Evolutionary conservation across 495 filamentous ascomycete species (phyloP), one percentile per base, ranked within the genome.

Genomic region (Talaromyces liani): DNA sequence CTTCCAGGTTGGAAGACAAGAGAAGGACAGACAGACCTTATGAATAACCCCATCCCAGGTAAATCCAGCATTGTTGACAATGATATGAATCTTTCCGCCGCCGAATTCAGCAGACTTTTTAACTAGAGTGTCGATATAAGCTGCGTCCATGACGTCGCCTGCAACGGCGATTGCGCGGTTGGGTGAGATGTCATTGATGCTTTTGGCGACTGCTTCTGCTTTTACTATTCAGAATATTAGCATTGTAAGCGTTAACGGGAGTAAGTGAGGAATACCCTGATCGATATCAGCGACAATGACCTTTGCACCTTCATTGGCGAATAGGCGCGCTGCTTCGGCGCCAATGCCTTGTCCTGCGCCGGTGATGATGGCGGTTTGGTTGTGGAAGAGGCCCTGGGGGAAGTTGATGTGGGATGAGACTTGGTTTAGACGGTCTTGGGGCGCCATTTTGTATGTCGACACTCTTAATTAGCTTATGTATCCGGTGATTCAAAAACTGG

Each of bases 11-110:
- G 22, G 22, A 24, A 61, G 66, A 31, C 58, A 53, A 14, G 27
- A 3, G 27, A 27, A 27, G 4, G 27, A 3, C 3, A 27, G 27
- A 3, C 3, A 27, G 27, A 88, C 87, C 82, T 93, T 93, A 77
- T 94, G 90, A 67, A 95, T 91, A 24, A 95, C 90, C 4, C 86
- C 91, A 70, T 96, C 91, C 89, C 91, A 96, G 0, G 91, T 95
- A 73, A 89, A 89, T 39, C 91, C 91, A 1, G 91, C 91, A 76
- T 93, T 94, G 72, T 94, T 94, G 41, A 95, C 89, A 62, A 93
- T 85, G 62, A 92, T 86, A 73, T 96, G 88, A 63, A 96, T 91
- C 80, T 94, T 94, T 63, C 91, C 91, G 60, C 82, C 78, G 25
- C 91, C 91, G 69, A 94, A 93, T 59, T 88, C 88, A 4, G 88